phyloP scores from a whole-genome alignment of 2,329 filamentous ascomycete genomes.

The Stemphylium beticola region DNA sequence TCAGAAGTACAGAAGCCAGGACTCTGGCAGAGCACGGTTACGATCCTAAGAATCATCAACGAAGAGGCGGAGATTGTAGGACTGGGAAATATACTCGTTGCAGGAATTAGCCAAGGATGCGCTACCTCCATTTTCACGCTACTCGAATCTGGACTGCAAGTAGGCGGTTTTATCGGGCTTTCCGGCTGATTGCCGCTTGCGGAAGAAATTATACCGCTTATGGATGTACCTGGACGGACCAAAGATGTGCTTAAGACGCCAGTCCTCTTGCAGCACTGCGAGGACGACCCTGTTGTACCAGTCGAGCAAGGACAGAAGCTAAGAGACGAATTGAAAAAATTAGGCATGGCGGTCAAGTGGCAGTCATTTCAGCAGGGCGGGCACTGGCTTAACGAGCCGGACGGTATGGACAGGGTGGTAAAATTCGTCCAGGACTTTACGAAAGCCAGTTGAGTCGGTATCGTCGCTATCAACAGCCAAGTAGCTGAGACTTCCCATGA shows the following conservation, averaged over 20 bases:
- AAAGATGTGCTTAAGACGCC: slow-evolving; percentile 34
- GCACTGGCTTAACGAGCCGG: slow-evolving; percentile 58
- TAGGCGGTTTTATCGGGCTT: slow-evolving; percentile 31
- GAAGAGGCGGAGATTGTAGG: slow-evolving; percentile 17
- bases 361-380: slow-evolving; percentile 48
- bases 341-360: slow-evolving; percentile 49
- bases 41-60: slow-evolving; percentile 39
- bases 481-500: too few species aligned
- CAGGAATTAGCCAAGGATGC: slow-evolving; percentile 35
- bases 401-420: slow-evolving; percentile 56
- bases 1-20: slow-evolving; percentile 54
- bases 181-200: slow-evolving; percentile 29
- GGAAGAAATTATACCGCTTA: slow-evolving; percentile 1
- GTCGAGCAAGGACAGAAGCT: slow-evolving; percentile 46
- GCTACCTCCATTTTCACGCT: slow-evolving; percentile 24
- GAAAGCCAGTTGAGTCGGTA: neutral
- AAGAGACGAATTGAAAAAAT: slow-evolving; percentile 38
- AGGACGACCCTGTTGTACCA: slow-evolving; percentile 52
- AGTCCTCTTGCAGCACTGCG: slow-evolving; percentile 55
- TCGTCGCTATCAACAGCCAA: too few species aligned
- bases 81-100: slow-evolving; percentile 21
- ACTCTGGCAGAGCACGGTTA: slow-evolving; percentile 48
- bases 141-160: neutral
- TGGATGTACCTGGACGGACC: neutral
- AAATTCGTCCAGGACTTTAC: slow-evolving; percentile 13